Percentiles rank a stretch among this genome's conserved stretches.
Evolutionary conservation across 176 grass and related monocot species (phyloP).

Genomic region (Lolium rigidum): DNA sequence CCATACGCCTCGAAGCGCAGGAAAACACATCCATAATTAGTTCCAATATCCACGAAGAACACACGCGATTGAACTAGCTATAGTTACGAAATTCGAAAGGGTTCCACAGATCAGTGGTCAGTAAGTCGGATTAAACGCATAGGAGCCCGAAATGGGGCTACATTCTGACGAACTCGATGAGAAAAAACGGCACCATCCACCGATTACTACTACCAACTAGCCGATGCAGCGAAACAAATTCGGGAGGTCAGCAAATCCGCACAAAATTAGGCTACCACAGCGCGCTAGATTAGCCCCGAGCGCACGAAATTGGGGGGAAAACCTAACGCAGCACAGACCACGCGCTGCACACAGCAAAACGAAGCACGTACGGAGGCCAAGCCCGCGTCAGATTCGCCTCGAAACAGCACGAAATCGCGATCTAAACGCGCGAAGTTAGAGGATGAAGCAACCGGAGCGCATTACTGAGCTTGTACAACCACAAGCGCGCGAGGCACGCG

Average conservation of each 20-base stretch:
- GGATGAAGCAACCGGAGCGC: not conserved
- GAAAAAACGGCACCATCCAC: not conserved
- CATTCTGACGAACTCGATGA: not conserved
- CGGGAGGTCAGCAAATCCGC: not conserved
- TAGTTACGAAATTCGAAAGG: not conserved
- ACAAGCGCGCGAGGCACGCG: not conserved
- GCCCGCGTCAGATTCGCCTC: not conserved
- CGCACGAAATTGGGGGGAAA: not conserved
- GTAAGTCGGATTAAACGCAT: not conserved
- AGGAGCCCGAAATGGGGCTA: not conserved
- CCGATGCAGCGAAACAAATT: not conserved
- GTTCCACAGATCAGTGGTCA: not conserved
- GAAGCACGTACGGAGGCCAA: not conserved
- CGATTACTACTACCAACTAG: not conserved
- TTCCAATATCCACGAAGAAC: not conserved
- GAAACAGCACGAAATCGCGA: not conserved
- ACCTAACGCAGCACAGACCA: not conserved
- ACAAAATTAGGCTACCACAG: not conserved
- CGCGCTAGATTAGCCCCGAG: not conserved
- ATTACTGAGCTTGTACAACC: not conserved
- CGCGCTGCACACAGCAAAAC: constrained; percentile 23
- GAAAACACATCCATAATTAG: constrained; percentile 8
- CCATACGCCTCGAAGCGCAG: not conserved
- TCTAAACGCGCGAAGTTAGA: not conserved
- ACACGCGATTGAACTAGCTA: not conserved